These are phyloP conservation scores for Phialemoniopsis sp. DNA, from an alignment of 2,329 filamentous ascomycete genomes.

Conservation along the genomic window DNA sequence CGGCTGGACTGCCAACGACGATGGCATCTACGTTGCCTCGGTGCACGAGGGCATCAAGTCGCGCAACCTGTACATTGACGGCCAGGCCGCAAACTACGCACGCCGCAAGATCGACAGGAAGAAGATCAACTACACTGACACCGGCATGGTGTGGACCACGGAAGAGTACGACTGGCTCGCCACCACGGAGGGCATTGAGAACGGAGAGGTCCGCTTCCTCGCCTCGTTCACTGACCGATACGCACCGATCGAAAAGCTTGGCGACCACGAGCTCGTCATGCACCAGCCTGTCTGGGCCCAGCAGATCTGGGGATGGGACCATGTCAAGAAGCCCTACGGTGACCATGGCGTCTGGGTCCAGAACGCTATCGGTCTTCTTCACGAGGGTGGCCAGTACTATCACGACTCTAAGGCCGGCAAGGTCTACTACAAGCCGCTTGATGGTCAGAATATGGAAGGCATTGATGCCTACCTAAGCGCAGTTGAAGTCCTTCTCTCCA, in stretches of 20 bases:
- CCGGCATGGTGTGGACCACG: constrained; percentile 4
- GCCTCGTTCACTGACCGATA: too few species aligned
- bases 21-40: constrained; percentile 6
- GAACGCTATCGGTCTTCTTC: constrained; percentile 5
- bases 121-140: constrained; percentile 7
- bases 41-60: constrained; percentile 5
- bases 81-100: constrained; percentile 6
- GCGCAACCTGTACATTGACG: constrained; percentile 8
- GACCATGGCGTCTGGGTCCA: constrained; percentile 8
- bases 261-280: constrained; percentile 6
- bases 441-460: constrained; percentile 5
- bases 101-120: constrained; percentile 6
- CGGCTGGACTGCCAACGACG: constrained; percentile 1
- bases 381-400: constrained; percentile 7
- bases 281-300: constrained; percentile 5
- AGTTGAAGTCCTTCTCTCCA: constrained; percentile 3
- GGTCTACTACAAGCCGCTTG: constrained; percentile 9
- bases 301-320: constrained; percentile 8
- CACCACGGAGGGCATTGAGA: constrained; percentile 2
- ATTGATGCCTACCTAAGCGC: constrained; percentile 5
- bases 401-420: constrained; percentile 6
- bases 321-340: constrained; percentile 2
- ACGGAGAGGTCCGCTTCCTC: constrained; percentile 7
- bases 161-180: constrained; percentile 5
- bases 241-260: constrained; percentile 3